phyloP scores from a whole-genome alignment of 2,329 filamentous ascomycete genomes.

The Colletotrichum coccodes region DNA sequence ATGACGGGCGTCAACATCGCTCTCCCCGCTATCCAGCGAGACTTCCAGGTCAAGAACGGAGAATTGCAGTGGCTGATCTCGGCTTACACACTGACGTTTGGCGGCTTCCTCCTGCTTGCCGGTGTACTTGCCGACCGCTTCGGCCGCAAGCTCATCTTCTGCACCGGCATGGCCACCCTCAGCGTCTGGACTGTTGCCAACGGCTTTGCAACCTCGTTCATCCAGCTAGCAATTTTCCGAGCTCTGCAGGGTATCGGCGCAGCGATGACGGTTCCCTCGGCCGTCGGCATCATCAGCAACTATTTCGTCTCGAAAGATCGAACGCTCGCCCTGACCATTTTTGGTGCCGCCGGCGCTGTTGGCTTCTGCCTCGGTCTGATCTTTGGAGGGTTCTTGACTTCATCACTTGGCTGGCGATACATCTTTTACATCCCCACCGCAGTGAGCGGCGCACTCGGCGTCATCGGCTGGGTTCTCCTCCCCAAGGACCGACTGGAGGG shows the following conservation, averaged over 20 bases:
- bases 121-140: slow-evolving; percentile 27
- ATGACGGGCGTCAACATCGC: slow-evolving; percentile 24
- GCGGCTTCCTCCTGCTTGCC: slow-evolving; percentile 17
- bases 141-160: slow-evolving; percentile 27
- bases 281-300: slow-evolving; percentile 68
- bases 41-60: slow-evolving; percentile 13
- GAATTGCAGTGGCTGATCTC: slow-evolving; percentile 29
- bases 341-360: slow-evolving; percentile 22
- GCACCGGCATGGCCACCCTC: slow-evolving; percentile 22
- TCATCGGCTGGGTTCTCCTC: slow-evolving; percentile 45
- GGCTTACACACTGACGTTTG: slow-evolving; percentile 27
- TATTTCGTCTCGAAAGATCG: slow-evolving; percentile 23
- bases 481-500: slow-evolving; percentile 48
- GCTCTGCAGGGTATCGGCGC: slow-evolving; percentile 23
- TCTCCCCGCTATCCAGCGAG: slow-evolving; percentile 19
- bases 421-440: slow-evolving; percentile 26
- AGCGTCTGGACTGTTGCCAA: slow-evolving; percentile 24
- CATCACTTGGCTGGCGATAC: slow-evolving; percentile 25
- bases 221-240: slow-evolving; percentile 25
- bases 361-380: slow-evolving; percentile 23
- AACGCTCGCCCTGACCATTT: slow-evolving; percentile 22
- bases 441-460: slow-evolving; percentile 52
- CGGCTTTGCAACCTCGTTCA: slow-evolving; percentile 19
- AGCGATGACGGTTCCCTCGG: slow-evolving; percentile 87
- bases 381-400: slow-evolving; percentile 23